Conservation (phyloP, 306 rosid species). For the Mimosa bimucronata region DNA sequence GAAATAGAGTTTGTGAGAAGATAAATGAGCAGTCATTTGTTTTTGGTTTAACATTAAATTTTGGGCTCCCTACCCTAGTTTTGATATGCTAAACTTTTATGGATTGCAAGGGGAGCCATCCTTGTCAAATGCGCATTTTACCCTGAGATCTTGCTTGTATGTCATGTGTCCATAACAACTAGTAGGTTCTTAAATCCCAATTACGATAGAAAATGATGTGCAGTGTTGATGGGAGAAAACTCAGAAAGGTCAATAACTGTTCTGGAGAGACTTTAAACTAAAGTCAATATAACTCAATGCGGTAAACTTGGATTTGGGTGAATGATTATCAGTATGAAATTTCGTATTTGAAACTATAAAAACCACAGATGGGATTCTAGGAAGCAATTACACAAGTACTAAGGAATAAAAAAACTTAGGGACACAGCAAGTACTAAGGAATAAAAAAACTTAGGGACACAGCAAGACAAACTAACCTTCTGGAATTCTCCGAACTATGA, state of each 20-base stretch:
- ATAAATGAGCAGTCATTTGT: slow-evolving; percentile 19
- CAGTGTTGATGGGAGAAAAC: not conserved
- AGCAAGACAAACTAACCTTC: not conserved
- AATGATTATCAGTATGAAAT: not conserved
- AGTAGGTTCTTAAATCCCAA: not conserved
- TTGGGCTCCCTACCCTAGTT: not conserved
- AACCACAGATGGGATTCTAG: not conserved
- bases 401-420: slow-evolving; percentile 8
- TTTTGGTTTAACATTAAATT: slow-evolving; percentile 2
- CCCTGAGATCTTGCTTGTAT: not conserved
- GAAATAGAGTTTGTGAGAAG: not conserved
- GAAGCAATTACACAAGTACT: not conserved
- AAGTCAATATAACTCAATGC: not conserved
- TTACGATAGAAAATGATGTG: not conserved
- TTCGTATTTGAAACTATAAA: not conserved
- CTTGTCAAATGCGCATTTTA: not conserved
- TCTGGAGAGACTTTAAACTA: not conserved
- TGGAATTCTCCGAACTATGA: slow-evolving; percentile 10
- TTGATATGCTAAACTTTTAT: not conserved
- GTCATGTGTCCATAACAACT: not conserved
- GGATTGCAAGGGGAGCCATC: not conserved
- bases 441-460: slow-evolving; percentile 5
- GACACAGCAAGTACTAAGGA: not conserved
- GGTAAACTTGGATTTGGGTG: slow-evolving; percentile 5
- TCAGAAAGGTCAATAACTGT: not conserved